phyloP scores from a whole-genome alignment of 768 basidiomycete species.

The Steccherinum ochraceum region DNA sequence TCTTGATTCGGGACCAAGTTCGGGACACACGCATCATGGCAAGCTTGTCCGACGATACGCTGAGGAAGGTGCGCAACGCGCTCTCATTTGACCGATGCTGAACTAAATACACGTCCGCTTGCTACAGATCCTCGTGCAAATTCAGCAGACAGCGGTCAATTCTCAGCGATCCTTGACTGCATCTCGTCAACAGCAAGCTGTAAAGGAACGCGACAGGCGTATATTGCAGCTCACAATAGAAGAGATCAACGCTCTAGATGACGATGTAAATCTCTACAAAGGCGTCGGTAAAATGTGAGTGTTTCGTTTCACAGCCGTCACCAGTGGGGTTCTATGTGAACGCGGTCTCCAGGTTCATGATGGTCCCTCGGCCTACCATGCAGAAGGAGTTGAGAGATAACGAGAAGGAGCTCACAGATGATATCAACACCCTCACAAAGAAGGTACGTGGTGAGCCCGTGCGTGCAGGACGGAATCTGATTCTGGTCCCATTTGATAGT shows the following conservation, averaged over 20 bases:
- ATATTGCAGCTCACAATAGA: slow-evolving; percentile 86
- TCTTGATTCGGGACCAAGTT: not conserved
- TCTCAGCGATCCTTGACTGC: slow-evolving; percentile 75
- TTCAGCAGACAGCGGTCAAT: slow-evolving; percentile 84
- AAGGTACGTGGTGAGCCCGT: slow-evolving; percentile 46
- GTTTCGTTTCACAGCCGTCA: not conserved
- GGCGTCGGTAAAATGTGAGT: slow-evolving; percentile 94
- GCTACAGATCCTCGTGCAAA: slow-evolving; percentile 80
- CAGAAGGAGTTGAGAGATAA: slow-evolving; percentile 66
- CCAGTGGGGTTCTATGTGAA: not conserved
- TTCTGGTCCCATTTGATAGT: slow-evolving; percentile 43
- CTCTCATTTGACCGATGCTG: not conserved
- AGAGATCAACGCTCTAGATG: slow-evolving; percentile 67
- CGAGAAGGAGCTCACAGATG: slow-evolving; percentile 81
- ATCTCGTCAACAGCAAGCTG: slow-evolving; percentile 65
- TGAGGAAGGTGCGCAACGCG: slow-evolving; percentile 55
- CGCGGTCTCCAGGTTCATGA: slow-evolving; percentile 68
- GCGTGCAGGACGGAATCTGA: not conserved
- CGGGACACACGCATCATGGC: slow-evolving; percentile 19
- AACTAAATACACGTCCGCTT: not conserved
- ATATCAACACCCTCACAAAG: slow-evolving; percentile 75
- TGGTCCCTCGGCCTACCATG: slow-evolving; percentile 75
- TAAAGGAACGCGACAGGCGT: slow-evolving; percentile 84
- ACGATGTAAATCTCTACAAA: slow-evolving; percentile 80
- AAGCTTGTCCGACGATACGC: slow-evolving; percentile 58